Conservation (phyloP, 169 alveolate genomes). For the Amoebophrya sp. region DNA sequence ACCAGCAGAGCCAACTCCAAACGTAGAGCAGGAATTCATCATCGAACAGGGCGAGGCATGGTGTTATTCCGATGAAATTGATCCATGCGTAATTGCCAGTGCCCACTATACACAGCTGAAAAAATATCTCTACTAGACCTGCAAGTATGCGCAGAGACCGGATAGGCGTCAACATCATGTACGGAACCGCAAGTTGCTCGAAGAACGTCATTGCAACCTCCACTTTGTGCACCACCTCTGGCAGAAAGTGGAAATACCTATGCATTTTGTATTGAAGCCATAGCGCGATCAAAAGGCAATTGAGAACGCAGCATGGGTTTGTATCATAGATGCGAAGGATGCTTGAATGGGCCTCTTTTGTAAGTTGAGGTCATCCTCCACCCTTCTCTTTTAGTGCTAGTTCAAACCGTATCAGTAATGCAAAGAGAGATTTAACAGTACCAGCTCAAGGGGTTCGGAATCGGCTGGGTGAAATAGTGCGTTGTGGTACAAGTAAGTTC, state of each 20-base stretch:
- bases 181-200: constrained; percentile 43
- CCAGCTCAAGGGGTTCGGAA: constrained; percentile 44
- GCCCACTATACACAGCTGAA: constrained; percentile 30
- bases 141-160: not conserved
- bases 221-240: constrained; percentile 20
- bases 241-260: constrained; percentile 41
- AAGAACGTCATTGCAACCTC: constrained; percentile 41
- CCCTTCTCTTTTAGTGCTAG: too few species aligned
- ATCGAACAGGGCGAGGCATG: constrained; percentile 34
- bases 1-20: not conserved
- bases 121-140: not conserved
- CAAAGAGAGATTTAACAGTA: too few species aligned
- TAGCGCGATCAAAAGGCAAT: too few species aligned
- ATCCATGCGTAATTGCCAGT: constrained; percentile 44
- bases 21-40: not conserved
- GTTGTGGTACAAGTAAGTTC: constrained; percentile 38
- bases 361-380: too few species aligned
- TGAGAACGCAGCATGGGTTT: too few species aligned
- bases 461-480: constrained; percentile 48
- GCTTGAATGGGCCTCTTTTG: too few species aligned
- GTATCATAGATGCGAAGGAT: too few species aligned
- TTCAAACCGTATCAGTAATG: too few species aligned
- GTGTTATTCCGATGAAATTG: constrained; percentile 38
- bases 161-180: constrained; percentile 37
- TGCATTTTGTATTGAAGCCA: too few species aligned